Base-by-base conservation (phyloP, 129 eudicot genomes). In the Glebionis coronaria region DNA sequence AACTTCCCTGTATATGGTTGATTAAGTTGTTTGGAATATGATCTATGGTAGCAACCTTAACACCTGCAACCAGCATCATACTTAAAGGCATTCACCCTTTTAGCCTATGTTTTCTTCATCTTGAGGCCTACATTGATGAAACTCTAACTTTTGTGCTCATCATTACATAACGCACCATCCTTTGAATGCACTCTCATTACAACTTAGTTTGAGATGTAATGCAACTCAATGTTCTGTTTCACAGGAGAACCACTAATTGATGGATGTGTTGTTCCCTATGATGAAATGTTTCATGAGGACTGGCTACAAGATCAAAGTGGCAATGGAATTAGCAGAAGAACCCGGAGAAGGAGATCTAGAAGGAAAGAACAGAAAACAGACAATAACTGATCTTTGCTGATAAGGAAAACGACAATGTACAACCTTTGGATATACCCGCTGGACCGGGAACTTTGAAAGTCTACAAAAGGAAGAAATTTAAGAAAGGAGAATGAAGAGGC, bases 211-310 rank as follows among this genome's bases (percentile, higher is more conserved):
- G 35, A 54, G 63, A 23, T 50, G 14, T 45, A 42, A 58, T 40
- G 60, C 61, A 44, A 27, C 5, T 56, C 20, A 68, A 46, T 35
- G 42, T 35, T 35, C 16, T 73, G 57, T 61, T 46, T 12, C 10
- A 16, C 68, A 83, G 83, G 88, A 28, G 85, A 83, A 70, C 87
- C 90, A 46, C 73, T 67, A 72, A 53, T 60, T 29, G 68, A 79
- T 54, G 90, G 90, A 29, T 62, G 73, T 21, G 76, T 79, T 54
- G 81, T 77, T 52, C 67, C 76, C 2, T 83, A 80, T 47, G 85
- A 77, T 19, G 84, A 80, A 4, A 79, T 69, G 70, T 77, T 73
- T 29, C 88, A 77, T 61, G 78, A 56, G 66, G 82, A 65, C 49
- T 83, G 88, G 85, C 51, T 71, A 59, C 68, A 69, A 62, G 76